Percentiles rank a stretch among this genome's conserved stretches.
Evolutionary conservation across 1,284 basidiomycete species (phyloP).

Genomic region (Leccinum fallax): DNA sequence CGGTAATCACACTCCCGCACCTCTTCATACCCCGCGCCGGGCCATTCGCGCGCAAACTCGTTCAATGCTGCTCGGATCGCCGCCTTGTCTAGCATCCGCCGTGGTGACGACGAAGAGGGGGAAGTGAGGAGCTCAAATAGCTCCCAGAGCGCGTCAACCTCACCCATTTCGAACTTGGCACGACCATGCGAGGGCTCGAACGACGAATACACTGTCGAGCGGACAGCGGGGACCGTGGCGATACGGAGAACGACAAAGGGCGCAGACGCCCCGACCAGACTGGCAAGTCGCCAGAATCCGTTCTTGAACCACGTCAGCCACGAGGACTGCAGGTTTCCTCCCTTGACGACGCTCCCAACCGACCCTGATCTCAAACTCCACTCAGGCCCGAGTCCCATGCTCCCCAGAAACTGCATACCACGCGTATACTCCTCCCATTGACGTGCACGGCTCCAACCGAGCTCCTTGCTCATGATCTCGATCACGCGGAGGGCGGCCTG

Average conservation of each 20-base stretch:
- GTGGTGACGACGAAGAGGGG: constrained; percentile 14
- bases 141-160: constrained; percentile 60
- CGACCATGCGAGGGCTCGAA: constrained; percentile 46
- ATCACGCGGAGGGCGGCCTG: constrained; percentile 86
- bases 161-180: constrained; percentile 69
- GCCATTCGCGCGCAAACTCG: constrained; percentile 40
- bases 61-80: constrained; percentile 43
- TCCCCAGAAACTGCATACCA: constrained; percentile 66
- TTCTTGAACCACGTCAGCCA: constrained; percentile 31
- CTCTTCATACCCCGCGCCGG: constrained; percentile 53
- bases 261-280: constrained; percentile 16
- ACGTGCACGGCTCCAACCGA: constrained; percentile 71
- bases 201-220: constrained; percentile 30
- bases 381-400: constrained; percentile 71
- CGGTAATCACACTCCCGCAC: constrained; percentile 62
- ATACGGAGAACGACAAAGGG: not conserved
- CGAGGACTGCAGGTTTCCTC: not conserved
- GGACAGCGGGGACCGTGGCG: constrained; percentile 19
- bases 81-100: constrained; percentile 29
- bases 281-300: constrained; percentile 29
- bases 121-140: constrained; percentile 51
- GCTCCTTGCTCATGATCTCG: constrained; percentile 89
- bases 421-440: constrained; percentile 62
- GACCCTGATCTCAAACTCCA: constrained; percentile 14
- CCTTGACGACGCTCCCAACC: constrained; percentile 10